Base-by-base conservation (phyloP, 2,329 filamentous ascomycete species). In the Aspergillus ochraceoroseus region DNA sequence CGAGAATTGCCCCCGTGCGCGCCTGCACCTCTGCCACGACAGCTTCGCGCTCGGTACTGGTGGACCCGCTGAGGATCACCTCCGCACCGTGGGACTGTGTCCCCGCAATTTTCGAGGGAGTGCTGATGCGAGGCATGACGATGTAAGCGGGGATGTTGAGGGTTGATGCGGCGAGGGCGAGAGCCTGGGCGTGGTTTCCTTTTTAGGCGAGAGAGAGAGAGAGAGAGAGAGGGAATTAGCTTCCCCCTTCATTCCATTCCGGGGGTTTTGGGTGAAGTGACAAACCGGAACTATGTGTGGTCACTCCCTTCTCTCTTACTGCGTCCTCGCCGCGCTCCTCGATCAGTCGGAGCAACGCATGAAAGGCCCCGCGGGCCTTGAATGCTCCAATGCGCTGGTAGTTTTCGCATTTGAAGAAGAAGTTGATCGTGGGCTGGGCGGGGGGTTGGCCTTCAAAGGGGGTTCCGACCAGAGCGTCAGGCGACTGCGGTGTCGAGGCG, bases 341-440 rank as follows among this genome's bases (percentile, higher is more conserved):
- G 58, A 83, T 79, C 57, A 95, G 66, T 41, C 84, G 68, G 55
- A 80, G 75, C 25, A 95, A 61, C 0, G 89, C 88, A 64, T 95
- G 87, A 54, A 95, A 95, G 0, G 89, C 90, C 4, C 90, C 92
- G 5, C 90, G 74, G 11, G 81, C 84, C 69, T 96, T 96, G 72
- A 96, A 96, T 1, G 90, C 90, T 36, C 90, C 92, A 39, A 94
- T 80, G 40, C 81, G 80, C 70, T 96, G 92, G 43, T 87, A 71
- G 64, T 95, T 95, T 72, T 96, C 90, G 65, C 87, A 94, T 70
- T 96, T 96, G 77, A 96, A 94, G 71, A 86, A 92, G 37, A 96
- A 73, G 8, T 79, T 73, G 26, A 95, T 69, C 34, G 68, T 77
- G 0, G 87, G 87, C 3, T 62, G 68, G 1, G 83, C 78, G 0